Base-by-base conservation (phyloP, 2,329 filamentous ascomycete genomes). In the Neonectria punicea region DNA sequence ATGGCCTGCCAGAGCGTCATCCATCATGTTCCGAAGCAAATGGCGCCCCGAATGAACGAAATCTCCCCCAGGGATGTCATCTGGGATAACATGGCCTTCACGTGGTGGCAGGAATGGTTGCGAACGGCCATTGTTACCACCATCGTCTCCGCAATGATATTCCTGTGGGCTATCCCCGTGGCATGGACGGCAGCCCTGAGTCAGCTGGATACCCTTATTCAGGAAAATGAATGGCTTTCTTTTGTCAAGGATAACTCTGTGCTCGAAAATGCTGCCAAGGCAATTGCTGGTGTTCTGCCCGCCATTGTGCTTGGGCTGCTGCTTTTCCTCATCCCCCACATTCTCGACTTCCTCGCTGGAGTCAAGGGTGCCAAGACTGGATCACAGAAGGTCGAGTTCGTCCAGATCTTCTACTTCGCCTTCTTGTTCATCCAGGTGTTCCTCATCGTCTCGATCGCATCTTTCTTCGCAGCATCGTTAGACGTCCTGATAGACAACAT, bases 381-480 rank as follows among this genome's bases (percentile, higher is more conserved):
- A 1, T 90, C 92, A 62, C 87, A 93, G 53, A 89, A 90, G 67
- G 88, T 93, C 58, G 86, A 97, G 69, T 90, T 90, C n/a, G 93
- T 98, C 0, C 96, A 98, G 78, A 87, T 89, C 55, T 98, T 93
- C 80, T 98, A 97, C 80, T 99, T 99, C 75, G 86, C 88, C 41
- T 99, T 99, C 79, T 84, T 98, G 2, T 98, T 99, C 78, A 90
- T 98, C 47, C 94, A 98, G 77, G 87, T 98, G 53, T 98, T 99
- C 82, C 84, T 99, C 28, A 91, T 99, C 57, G 94, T 98, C 41
- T 95, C 94, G 0, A 89, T 99, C 58, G 90, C 94, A 2, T 91
- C 90, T 11, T 92, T 92, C 77, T 87, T 93, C 55, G 77, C 78
- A 0, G 88, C 90, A 2, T 87, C 89, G 0, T 83, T 95, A 47